Conservation (phyloP, 2,329 filamentous ascomycete species). For the Phialemonium atrogriseum region DNA sequence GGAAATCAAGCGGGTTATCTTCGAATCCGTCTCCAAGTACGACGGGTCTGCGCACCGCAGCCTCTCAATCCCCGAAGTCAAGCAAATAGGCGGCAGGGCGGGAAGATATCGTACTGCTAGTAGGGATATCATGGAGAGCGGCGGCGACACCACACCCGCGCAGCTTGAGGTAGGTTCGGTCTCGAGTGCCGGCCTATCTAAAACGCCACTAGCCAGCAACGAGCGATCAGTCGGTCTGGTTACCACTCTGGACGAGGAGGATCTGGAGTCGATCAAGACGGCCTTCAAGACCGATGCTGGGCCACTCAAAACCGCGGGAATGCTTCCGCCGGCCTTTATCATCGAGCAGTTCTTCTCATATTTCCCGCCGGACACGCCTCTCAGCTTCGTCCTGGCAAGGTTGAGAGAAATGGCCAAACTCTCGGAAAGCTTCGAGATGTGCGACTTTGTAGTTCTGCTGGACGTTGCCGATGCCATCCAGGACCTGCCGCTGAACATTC, state of each 20-base stretch:
- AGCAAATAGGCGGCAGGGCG: slow-evolving; percentile 90
- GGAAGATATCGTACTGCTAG: slow-evolving; percentile 76
- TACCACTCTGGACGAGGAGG: slow-evolving; percentile 65
- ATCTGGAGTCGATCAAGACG: slow-evolving; percentile 53
- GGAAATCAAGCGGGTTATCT: slow-evolving; percentile 83
- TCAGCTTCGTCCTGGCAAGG: slow-evolving; percentile 73
- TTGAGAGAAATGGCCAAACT: slow-evolving; percentile 61
- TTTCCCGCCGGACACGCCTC: slow-evolving; percentile 72
- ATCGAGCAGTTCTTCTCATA: slow-evolving; percentile 72
- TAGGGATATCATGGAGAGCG: slow-evolving; percentile 37
- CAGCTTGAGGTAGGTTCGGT: no score
- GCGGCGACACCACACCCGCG: slow-evolving; percentile 1
- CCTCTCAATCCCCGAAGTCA: slow-evolving; percentile 69
- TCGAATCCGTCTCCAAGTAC: slow-evolving; percentile 69
- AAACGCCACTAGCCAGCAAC: slow-evolving; percentile 7
- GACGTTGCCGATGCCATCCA: slow-evolving; percentile 69
- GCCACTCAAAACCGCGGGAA: slow-evolving; percentile 61
- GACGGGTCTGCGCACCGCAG: slow-evolving; percentile 49
- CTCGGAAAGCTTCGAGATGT: slow-evolving; percentile 62
- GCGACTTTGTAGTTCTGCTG: slow-evolving; percentile 53
- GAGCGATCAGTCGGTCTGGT: slow-evolving; percentile 53
- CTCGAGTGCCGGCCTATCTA: background rate
- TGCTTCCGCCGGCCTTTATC: slow-evolving; percentile 63
- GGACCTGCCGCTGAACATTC: slow-evolving; percentile 56
- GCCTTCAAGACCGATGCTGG: slow-evolving; percentile 57